Evolutionary conservation across 2,329 filamentous ascomycete genomes (phyloP).

Genomic region (Pezicula rhizophila): DNA sequence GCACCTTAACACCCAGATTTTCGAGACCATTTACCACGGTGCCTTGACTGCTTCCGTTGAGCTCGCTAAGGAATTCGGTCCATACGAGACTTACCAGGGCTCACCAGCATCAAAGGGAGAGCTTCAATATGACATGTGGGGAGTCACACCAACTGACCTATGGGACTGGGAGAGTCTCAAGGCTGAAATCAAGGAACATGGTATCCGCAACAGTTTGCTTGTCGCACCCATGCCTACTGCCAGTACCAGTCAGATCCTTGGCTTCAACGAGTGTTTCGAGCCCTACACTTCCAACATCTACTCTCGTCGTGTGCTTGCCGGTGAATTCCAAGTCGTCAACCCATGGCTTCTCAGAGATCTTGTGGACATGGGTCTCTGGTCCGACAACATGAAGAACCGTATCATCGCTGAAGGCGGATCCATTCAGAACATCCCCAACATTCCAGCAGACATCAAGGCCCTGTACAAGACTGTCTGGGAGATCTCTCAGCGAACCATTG

Average conservation of each 20-base stretch:
- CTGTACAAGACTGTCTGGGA: slow-evolving; percentile 99
- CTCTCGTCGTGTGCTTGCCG: slow-evolving; percentile 92
- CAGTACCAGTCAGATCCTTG: slow-evolving; percentile 93
- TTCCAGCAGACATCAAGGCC: slow-evolving; percentile 89
- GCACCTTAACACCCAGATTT: slow-evolving; percentile 95
- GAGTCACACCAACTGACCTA: slow-evolving; percentile 83
- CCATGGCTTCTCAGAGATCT: slow-evolving; percentile 97
- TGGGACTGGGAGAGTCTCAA: slow-evolving; percentile 95
- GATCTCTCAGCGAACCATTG: slow-evolving; percentile 89
- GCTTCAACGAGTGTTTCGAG: slow-evolving; percentile 99
- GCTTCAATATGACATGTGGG: slow-evolving; percentile 99
- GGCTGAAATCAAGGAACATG: slow-evolving; percentile 84
- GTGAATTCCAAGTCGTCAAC: slow-evolving; percentile 99
- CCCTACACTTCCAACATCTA: slow-evolving; percentile 99
- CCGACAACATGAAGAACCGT: slow-evolving; percentile 99
- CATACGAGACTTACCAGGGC: slow-evolving; percentile 87
- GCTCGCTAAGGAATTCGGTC: slow-evolving; percentile 73
- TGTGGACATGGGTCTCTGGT: slow-evolving; percentile 96
- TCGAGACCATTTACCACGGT: slow-evolving; percentile 98
- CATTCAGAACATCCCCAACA: slow-evolving; percentile 94
- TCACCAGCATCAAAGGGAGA: slow-evolving; percentile 92
- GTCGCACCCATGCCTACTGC: slow-evolving; percentile 98
- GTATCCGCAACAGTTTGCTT: slow-evolving; percentile 90
- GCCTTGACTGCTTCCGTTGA: slow-evolving; percentile 85
- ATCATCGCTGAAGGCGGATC: slow-evolving; percentile 97